Evolutionary conservation across 2,329 filamentous ascomycete species (phyloP), one percentile per base, ranked within the genome.

Genomic region (Colletotrichum tofieldiae): DNA sequence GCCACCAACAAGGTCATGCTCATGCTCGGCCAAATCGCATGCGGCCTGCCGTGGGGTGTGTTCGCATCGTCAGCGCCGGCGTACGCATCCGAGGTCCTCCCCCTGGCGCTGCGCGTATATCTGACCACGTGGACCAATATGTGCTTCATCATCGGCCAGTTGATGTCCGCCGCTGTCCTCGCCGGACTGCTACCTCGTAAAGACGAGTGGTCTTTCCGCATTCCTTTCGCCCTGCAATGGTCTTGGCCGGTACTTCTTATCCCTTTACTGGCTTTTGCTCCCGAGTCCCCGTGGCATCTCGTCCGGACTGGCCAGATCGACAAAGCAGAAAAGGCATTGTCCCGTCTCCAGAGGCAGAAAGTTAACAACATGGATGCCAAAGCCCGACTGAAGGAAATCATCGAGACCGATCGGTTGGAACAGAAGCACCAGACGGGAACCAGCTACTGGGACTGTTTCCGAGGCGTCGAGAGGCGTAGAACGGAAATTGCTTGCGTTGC

Each of bases 201-300:
- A 1, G 79, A 80, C 32, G 66, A 85, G 60, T 87, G 84, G 83
- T 82, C 83, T 0, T 88, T 85, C 75, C 79, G 83, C 8, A 85
- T 84, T 12, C 86, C 86, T 0, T 88, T 85, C 66, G 85, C 81
- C 0, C 65, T 87, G 0, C 86, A 88, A 71, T 88, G 86, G 86
- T 75, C 82, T 4, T 88, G 84, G 82, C 85, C 86, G 0, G 78
- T 83, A 0, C 77, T 84, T 1, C 77, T 88, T 1, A 72, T 87
- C 5, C 75, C 83, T 0, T 76, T 79, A 1, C 77, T 86, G 1
- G 73, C 77, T 12, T 83, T 87, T 39, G 84, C 85, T 1, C 87
- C 86, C 0, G 86, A 88, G 66, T 85, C 83, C 0, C 86, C 86
- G 0, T 80, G 83, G 81, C 85, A 81, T 79, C 78, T 82, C 14